Conservation (phyloP, 108 stramenopile genomes). For the Skeletonema grethae region DNA sequence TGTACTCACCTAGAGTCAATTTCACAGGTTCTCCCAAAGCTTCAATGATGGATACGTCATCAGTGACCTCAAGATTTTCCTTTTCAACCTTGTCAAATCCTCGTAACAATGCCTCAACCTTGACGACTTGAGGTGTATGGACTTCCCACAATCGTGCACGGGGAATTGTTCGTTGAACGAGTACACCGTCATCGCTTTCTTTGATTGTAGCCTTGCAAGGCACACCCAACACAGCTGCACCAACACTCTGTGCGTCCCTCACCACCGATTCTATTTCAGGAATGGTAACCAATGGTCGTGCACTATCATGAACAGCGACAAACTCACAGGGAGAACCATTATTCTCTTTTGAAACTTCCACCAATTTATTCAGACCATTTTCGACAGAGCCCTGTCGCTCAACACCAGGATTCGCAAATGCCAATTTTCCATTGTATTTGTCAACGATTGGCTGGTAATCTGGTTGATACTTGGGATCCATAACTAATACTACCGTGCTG, state of each 20-base stretch:
- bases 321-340: slow-evolving; percentile 45
- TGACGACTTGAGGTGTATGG: slow-evolving; percentile 92
- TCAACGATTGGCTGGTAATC: slow-evolving; percentile 78
- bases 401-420: slow-evolving; percentile 91
- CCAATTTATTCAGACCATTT: slow-evolving; percentile 79
- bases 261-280: slow-evolving; percentile 77
- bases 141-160: slow-evolving; percentile 92
- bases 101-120: slow-evolving; percentile 69
- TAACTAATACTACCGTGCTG: slow-evolving; percentile 80
- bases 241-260: slow-evolving; percentile 68
- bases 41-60: slow-evolving; percentile 96
- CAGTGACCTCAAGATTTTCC: slow-evolving; percentile 89
- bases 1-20: slow-evolving; percentile 93
- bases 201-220: slow-evolving; percentile 97
- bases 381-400: slow-evolving; percentile 94
- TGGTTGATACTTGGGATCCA: slow-evolving; percentile 88
- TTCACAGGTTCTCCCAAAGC: slow-evolving; percentile 90
- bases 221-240: slow-evolving; percentile 94
- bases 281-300: slow-evolving; percentile 91
- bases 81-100: slow-evolving; percentile 83
- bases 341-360: slow-evolving; percentile 38
- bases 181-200: slow-evolving; percentile 78
- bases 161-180: slow-evolving; percentile 83
- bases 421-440: slow-evolving; percentile 57
- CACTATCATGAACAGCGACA: slow-evolving; percentile 92